Base-by-base conservation (phyloP, 768 basidiomycete genomes). In the Lanmaoa pseudosensibilis region DNA sequence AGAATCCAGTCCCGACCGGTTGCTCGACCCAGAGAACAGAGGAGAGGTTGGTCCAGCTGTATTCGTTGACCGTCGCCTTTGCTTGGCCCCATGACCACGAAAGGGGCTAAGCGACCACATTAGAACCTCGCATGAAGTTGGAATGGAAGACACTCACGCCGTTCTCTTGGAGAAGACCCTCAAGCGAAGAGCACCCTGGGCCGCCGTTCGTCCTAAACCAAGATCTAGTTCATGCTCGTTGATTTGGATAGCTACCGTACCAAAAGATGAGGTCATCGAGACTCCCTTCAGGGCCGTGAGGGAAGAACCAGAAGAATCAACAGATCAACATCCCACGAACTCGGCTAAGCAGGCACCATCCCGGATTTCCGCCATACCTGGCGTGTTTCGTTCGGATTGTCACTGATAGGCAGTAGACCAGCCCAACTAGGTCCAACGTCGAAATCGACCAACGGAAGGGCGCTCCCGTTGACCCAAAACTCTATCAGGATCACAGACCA, bases 221-320 rank as follows among this genome's bases (percentile, higher is more conserved):
- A 30, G 2, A 18, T 52, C 5, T 27, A 46, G 12, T 15, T 40
- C 18, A 44, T 33, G 5, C 13, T 5, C 7, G 1, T 33, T 12
- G 7, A 27, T 18, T 32, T 8, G 9, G 37, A 44, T 40, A 32
- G 10, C 15, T 1, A 11, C 11, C 55, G 47, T 61, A 86, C 88
- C 88, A 90, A 70, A 90, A 87, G 33, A 90, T 85, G 43, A 91
- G 64, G 65, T 90, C 87, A 62, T 91, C 86, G 5, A 80, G 65
- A 60, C 83, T 87, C 19, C 88, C 89, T 61, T 83, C 74, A 0
- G 86, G 86, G 4, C 87, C 88, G 2, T 88, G 86, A 52, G 89
- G 89, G 75, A 89, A 90, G 72, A 89, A 86, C 88, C 89, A 90
- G 74, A 91, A 91, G 75, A 86, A 91, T 12, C 10, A 13, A n/a